Base-by-base conservation (phyloP, 495 filamentous ascomycete species). In the Astrothelium macrocarpum region DNA sequence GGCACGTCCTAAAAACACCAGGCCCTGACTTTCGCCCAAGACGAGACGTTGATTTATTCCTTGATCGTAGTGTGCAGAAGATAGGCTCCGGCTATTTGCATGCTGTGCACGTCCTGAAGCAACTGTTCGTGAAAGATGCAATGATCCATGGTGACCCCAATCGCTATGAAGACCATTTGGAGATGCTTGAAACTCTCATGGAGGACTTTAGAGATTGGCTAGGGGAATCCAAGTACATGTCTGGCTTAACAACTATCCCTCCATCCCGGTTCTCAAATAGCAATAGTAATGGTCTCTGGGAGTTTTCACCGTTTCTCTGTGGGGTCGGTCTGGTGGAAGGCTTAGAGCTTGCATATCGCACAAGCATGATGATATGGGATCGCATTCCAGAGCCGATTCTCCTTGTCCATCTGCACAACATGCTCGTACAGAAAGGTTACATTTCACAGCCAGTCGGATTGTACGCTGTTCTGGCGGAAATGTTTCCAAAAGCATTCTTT, bases 281-380 rank as follows among this genome's bases (percentile, higher is more conserved):
- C 25, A 74, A 78, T 61, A 32, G 73, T 1, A 81, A 80, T 62
- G 78, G 78, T 2, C 71, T 81, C 46, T 80, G 77, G 79, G 75
- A 77, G 36, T 81, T 79, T 60, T 81, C 77, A 20, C 80, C 79
- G 1, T 80, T 77, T 65, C 72, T 81, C 18, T 81, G 79, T 56
- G 78, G 78, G 9, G 74, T 72, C 2, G 78, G 79, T 2, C 71
- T 81, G 5, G 64, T 65, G 18, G 78, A 81, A 66, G 75, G 59
- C 5, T 72, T 81, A 1, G 69, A 75, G 26, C 53, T 73, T 34
- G 68, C 69, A 1, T 79, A 77, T 61, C 34, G 67, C 2, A 62
- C 66, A 32, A 66, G 69, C n/a, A 68, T 78, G 59, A 10, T 67
- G 18, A 7, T 78, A 23, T 76, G 45, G 45, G 45, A 49, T 49